Conservation (phyloP, 73 alveolate species). For the Durusdinium trenchii region DNA sequence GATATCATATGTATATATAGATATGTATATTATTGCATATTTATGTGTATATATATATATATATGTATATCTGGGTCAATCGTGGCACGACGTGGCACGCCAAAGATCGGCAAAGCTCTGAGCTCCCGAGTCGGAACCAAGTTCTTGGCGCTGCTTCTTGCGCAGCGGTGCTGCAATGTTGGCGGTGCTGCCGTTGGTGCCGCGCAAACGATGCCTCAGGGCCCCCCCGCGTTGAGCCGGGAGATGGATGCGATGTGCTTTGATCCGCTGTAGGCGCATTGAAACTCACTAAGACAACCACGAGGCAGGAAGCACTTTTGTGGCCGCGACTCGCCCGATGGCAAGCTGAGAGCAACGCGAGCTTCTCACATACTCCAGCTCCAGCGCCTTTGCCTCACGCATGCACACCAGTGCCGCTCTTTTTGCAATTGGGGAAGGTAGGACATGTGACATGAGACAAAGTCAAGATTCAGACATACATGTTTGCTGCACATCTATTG, state of each 20-base stretch:
- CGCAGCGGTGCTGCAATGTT: background rate
- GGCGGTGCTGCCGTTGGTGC: background rate
- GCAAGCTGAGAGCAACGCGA: conserved; percentile 39
- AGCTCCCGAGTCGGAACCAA: background rate
- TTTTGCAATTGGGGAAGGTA: too few species aligned
- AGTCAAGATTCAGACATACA: too few species aligned
- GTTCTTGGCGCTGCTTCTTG: conserved; percentile 52
- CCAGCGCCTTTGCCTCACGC: conserved; percentile 71
- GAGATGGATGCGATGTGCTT: background rate
- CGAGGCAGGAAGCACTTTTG: background rate
- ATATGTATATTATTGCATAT: too few species aligned
- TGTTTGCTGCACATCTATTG: too few species aligned
- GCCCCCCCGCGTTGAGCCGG: background rate
- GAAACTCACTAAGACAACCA: background rate
- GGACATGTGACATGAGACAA: too few species aligned
- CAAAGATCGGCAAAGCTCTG: too few species aligned
- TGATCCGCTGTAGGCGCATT: background rate
- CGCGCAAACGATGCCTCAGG: conserved; percentile 69
- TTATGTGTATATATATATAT: too few species aligned
- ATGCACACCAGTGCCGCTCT: too few species aligned
- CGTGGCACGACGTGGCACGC: too few species aligned
- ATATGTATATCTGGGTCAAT: too few species aligned
- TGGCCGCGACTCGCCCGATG: background rate
- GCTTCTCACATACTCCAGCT: conserved; percentile 75
- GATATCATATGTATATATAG: too few species aligned